A percentile compares a stretch with the other conserved stretches of the same genome.
Conservation (phyloP, 495 filamentous ascomycete species). For the Lophiotrema nucula region DNA sequence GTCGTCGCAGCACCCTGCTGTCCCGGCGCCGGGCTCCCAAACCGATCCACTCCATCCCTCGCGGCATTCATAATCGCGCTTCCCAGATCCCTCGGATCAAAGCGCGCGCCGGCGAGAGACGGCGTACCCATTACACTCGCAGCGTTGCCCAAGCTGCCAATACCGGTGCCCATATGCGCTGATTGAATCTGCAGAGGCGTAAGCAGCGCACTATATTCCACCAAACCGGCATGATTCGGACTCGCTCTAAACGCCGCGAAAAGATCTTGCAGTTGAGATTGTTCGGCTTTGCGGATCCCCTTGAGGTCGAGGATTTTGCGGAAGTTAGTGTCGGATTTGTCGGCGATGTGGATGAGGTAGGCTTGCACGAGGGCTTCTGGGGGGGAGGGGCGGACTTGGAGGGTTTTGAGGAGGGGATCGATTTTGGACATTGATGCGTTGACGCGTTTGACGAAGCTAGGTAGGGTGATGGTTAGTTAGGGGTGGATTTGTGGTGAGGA, state of each 20-base stretch:
- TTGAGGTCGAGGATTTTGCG: conserved; percentile 93
- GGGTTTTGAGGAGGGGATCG: conserved; percentile 90
- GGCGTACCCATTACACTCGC: conserved; percentile 36
- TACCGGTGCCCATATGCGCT: conserved; percentile 38
- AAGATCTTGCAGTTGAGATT: conserved; percentile 78
- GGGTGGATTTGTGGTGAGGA: conserved; percentile 41
- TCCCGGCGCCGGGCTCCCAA: conserved; percentile 61
- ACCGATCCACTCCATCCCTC: conserved; percentile 83
- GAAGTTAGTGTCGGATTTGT: conserved; percentile 91
- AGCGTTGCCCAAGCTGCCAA: conserved; percentile 47
- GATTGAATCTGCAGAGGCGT: conserved; percentile 55
- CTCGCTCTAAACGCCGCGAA: conserved; percentile 77
- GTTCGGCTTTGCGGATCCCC: conserved; percentile 66
- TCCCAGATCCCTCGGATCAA: conserved; percentile 74
- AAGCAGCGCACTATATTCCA: conserved; percentile 58
- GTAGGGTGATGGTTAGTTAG: conserved; percentile 33
- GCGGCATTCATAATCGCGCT: conserved; percentile 76
- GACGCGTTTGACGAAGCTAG: conserved; percentile 78
- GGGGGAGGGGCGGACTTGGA: conserved; percentile 88
- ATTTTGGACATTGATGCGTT: conserved; percentile 80
- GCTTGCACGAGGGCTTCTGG: conserved; percentile 94
- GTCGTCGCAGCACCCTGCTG: conserved; percentile 23
- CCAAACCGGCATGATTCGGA: conserved; percentile 56
- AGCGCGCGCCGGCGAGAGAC: conserved; percentile 50
- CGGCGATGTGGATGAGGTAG: conserved; percentile 91